These are phyloP conservation scores for Debaryomycetaceae sp. DNA, from an alignment of 1,139 yeast genomes.

Conservation along the genomic window DNA sequence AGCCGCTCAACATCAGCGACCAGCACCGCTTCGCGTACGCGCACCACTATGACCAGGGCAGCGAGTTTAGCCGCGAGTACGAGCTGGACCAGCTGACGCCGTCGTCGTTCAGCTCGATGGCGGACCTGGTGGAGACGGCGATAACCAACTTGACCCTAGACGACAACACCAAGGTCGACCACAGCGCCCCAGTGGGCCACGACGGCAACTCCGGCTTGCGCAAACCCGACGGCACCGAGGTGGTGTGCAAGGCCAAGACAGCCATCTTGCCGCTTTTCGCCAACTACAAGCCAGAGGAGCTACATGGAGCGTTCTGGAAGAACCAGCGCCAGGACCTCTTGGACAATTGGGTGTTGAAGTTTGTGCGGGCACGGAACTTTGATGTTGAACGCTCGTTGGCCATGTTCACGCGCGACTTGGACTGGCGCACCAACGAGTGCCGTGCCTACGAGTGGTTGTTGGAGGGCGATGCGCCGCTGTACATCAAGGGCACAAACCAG, in stretches of 20 bases:
- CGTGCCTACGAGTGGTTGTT: slow-evolving; percentile 28
- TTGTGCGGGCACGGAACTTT: slow-evolving; percentile 43
- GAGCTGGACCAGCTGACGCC: slow-evolving; percentile 7
- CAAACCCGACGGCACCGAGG: not conserved
- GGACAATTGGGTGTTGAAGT: slow-evolving; percentile 34
- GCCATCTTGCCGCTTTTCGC: slow-evolving; percentile 15
- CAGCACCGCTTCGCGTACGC: slow-evolving; percentile 8
- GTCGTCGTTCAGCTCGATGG: slow-evolving; percentile 1
- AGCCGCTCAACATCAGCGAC: slow-evolving; percentile 7
- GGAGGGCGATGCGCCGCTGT: slow-evolving; percentile 40
- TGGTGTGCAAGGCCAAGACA: slow-evolving; percentile 7
- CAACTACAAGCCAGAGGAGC: slow-evolving; percentile 22
- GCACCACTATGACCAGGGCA: slow-evolving; percentile 4
- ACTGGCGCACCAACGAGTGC: slow-evolving; percentile 33
- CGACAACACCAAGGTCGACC: slow-evolving; percentile 5
- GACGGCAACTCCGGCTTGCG: slow-evolving; percentile 1
- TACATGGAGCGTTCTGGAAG: slow-evolving; percentile 22
- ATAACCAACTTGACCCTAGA: slow-evolving; percentile 8
- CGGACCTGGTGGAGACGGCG: slow-evolving; percentile 6
- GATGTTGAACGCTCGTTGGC: slow-evolving; percentile 26
- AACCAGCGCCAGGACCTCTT: slow-evolving; percentile 28
- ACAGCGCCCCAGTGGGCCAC: slow-evolving; percentile 1
- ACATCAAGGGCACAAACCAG: slow-evolving; percentile 25
- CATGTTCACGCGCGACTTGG: slow-evolving; percentile 34
- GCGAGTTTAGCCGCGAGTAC: slow-evolving; percentile 4